These are phyloP conservation scores for Pyrus betulifolia DNA, from an alignment of 306 rosid species.

Conservation along the genomic window DNA sequence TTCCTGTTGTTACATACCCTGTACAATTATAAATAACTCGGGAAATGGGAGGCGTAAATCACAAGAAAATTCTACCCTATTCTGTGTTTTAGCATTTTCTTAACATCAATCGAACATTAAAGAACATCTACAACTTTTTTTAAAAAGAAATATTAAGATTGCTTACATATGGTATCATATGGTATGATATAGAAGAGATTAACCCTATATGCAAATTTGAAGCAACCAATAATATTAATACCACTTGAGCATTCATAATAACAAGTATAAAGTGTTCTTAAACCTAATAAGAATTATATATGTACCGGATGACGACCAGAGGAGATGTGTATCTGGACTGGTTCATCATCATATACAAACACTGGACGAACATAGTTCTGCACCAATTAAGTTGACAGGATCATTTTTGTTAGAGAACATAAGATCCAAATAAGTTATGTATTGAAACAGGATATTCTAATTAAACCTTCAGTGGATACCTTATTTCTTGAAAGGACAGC, in stretches of 20 bases:
- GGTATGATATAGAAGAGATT: not conserved
- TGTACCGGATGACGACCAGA: slow-evolving; percentile 92
- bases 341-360: slow-evolving; percentile 55
- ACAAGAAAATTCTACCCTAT: not conserved
- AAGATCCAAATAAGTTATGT: not conserved
- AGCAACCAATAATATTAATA: not conserved
- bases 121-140: too few relatives aligned
- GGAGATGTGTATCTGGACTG: slow-evolving; percentile 63
- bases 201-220: not conserved
- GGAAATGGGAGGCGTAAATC: not conserved
- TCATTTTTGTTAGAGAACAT: not conserved
- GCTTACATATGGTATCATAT: not conserved
- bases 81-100: not conserved
- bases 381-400: slow-evolving; percentile 21
- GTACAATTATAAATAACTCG: not conserved
- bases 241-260: not conserved
- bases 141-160: not conserved
- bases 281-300: slow-evolving; percentile 11
- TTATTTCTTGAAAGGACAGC: slow-evolving; percentile 88
- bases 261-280: not conserved
- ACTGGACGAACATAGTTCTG: slow-evolving; percentile 76
- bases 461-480: slow-evolving; percentile 34
- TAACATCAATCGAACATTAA: not conserved
- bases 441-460: not conserved
- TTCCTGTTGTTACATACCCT: not conserved